Conservation (phyloP, 164 flowering plant genomes). For the Macadamia integrifolia region DNA sequence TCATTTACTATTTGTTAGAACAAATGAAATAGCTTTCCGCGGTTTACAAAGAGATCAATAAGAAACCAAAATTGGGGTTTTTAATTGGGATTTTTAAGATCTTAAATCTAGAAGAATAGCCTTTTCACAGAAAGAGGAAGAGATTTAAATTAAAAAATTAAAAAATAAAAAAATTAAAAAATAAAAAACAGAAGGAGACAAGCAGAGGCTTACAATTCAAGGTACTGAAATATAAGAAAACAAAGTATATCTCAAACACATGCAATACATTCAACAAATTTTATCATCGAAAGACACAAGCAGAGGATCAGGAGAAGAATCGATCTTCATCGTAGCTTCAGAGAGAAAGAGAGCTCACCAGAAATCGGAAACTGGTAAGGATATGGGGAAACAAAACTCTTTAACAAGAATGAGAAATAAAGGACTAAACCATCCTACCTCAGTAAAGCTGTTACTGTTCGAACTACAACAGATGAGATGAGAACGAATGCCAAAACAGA, state of each 20-base stretch:
- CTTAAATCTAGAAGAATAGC: background rate
- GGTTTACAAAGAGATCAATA: too few species aligned
- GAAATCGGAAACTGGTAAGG: background rate
- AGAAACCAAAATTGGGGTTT: too few species aligned
- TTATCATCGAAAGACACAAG: background rate
- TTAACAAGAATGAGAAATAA: conserved; percentile 4
- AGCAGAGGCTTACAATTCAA: background rate
- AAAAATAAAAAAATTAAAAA: too few species aligned
- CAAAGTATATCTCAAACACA: background rate
- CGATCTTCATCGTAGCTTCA: background rate
- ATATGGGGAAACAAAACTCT: background rate
- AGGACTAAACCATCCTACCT: background rate
- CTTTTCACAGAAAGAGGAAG: background rate
- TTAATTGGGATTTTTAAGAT: background rate
- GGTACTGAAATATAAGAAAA: background rate
- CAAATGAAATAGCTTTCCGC: too few species aligned
- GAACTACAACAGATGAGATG: too few species aligned
- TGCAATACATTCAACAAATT: background rate
- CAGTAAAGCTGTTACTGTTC: too few species aligned
- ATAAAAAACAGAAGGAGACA: too few species aligned
- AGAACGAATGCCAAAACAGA: too few species aligned
- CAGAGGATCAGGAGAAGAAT: background rate
- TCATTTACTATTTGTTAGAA: background rate
- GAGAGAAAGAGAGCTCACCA: too few species aligned
- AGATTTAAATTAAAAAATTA: too few species aligned